Conservation (phyloP, 2,329 filamentous ascomycete genomes). For the Tolypocladium tundrense region DNA sequence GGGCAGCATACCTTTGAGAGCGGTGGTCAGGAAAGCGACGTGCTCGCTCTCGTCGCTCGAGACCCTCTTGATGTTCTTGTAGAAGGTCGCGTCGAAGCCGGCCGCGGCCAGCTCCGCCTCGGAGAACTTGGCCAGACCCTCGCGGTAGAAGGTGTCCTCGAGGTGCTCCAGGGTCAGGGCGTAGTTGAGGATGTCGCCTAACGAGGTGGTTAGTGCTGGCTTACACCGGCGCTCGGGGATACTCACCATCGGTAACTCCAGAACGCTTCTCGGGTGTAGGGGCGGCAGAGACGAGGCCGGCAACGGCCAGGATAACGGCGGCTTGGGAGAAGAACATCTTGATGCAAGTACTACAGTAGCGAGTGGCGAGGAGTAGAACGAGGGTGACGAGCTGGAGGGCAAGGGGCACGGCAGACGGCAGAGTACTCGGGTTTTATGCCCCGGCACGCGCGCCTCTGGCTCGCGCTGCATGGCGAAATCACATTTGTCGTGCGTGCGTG, state of each 20-base stretch:
- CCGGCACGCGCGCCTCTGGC: background rate
- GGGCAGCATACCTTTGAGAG: background rate
- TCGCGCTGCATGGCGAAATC: background rate
- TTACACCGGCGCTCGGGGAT: background rate
- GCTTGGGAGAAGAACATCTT: background rate
- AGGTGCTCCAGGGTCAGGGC: background rate
- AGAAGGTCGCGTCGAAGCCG: background rate
- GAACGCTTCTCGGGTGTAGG: background rate
- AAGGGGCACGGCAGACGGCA: background rate
- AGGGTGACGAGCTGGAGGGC: background rate
- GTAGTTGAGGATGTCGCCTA: background rate
- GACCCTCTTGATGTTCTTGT: background rate
- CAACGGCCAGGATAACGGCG: background rate
- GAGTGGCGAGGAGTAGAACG: background rate
- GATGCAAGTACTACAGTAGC: background rate
- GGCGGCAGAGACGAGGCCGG: background rate
- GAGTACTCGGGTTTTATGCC: background rate
- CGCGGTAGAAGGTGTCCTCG: background rate
- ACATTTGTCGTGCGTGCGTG: background rate
- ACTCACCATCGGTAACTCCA: background rate
- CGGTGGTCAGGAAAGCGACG: background rate
- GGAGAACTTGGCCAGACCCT: background rate
- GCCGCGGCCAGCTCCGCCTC: background rate
- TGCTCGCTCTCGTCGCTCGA: background rate
- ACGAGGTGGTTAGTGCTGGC: background rate